phyloP scores from a whole-genome alignment of 768 basidiomycete species.

The Hericium alpestre region DNA sequence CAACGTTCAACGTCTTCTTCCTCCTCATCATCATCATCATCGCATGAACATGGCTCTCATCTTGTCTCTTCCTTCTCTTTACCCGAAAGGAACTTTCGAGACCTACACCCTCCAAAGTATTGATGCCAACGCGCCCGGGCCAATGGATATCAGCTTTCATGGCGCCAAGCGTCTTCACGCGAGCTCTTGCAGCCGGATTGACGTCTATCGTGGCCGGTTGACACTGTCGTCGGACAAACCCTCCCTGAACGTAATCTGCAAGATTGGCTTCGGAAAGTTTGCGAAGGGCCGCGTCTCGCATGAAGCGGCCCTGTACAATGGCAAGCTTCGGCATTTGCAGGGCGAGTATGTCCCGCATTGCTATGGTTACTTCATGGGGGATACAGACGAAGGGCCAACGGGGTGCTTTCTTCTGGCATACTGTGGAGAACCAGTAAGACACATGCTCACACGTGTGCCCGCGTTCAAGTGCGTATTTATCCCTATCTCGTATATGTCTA shows the following conservation, averaged over 20 bases:
- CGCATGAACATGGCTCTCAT: neutral
- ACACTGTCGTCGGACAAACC: neutral
- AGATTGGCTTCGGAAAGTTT: neutral
- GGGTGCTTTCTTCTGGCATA: neutral
- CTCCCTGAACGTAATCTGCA: neutral
- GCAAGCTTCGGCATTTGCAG: too few species aligned
- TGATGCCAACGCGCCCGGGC: neutral
- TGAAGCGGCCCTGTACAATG: too few species aligned
- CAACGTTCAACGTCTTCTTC: conserved; percentile 1
- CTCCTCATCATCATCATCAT: neutral
- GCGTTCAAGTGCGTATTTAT: neutral
- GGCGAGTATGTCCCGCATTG: too few species aligned
- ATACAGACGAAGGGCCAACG: neutral
- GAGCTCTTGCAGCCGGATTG: neutral
- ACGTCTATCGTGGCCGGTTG: neutral
- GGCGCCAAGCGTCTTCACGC: neutral
- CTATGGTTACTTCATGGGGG: neutral
- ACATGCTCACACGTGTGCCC: neutral
- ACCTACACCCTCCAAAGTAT: too few species aligned
- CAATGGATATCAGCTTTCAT: neutral
- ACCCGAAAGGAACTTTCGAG: neutral
- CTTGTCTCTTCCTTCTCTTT: neutral
- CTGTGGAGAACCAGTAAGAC: neutral
- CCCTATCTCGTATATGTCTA: neutral
- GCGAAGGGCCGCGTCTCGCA: too few species aligned